phyloP scores from a whole-genome alignment of 345 rosid species.

The Citrus mangshanensis region DNA sequence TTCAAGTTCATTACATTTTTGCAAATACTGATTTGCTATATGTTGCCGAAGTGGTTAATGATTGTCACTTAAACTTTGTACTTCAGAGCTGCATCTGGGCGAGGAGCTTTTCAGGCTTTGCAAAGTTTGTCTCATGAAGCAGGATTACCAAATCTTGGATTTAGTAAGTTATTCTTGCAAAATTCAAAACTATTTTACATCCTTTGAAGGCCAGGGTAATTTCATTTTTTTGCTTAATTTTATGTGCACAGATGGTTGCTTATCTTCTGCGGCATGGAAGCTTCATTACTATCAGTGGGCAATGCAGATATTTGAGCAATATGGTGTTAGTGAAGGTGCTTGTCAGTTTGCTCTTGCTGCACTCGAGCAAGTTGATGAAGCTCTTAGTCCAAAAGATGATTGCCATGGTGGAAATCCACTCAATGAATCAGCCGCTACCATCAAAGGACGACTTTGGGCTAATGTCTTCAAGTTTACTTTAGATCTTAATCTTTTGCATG shows the following conservation, averaged over 20 bases:
- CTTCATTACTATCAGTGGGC: slow-evolving; percentile 98
- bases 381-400: slow-evolving; percentile 41
- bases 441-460: slow-evolving; percentile 92
- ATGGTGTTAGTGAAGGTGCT: slow-evolving; percentile 84
- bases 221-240: slow-evolving; percentile 3
- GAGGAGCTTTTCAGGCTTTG: slow-evolving; percentile 70
- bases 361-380: slow-evolving; percentile 97
- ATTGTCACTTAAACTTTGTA: slow-evolving; percentile 18
- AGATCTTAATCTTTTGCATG: slow-evolving; percentile 78
- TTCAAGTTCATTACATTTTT: neutral
- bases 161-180: slow-evolving; percentile 42
- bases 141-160: slow-evolving; percentile 59
- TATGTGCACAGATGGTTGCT: slow-evolving; percentile 41
- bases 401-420: slow-evolving; percentile 27
- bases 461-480: slow-evolving; percentile 88
- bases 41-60: slow-evolving; percentile 3
- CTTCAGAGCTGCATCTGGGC: slow-evolving; percentile 88
- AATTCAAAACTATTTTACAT: neutral
- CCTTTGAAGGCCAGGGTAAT: neutral
- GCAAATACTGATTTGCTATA: neutral
- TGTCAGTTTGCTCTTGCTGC: slow-evolving; percentile 96
- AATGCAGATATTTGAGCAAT: slow-evolving; percentile 94
- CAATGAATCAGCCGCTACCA: slow-evolving; percentile 47
- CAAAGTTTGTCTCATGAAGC: slow-evolving; percentile 68
- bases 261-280: slow-evolving; percentile 71